Base-by-base conservation (phyloP, 345 rosid species). In the Gossypium australe region DNA sequence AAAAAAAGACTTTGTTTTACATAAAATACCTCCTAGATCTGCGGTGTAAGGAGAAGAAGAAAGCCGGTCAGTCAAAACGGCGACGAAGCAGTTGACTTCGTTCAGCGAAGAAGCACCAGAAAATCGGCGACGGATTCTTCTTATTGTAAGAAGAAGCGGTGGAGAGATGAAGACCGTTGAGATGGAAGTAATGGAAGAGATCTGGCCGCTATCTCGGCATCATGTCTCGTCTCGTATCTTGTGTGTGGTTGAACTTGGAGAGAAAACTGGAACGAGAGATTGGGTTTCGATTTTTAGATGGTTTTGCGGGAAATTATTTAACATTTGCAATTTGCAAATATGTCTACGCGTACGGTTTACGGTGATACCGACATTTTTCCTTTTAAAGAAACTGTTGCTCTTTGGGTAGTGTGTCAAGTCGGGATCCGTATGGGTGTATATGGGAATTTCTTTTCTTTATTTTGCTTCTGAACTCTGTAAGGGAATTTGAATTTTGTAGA, bases 21-120 rank as follows among this genome's bases (percentile, higher is more conserved):
- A 69, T 8, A 51, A 53, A 53, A 53, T 73, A 79, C 82, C 80
- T 44, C 58, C n/a, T 76, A 49, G 85, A 84, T 84, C 87, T 51
- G 80, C 59, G 18, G 60, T n/a, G 48, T 6, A 59, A 12, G 57
- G 43, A 11, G 68, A 16, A 2, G 58, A 49, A 24, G 3, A 16
- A 4, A 67, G 11, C 66, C 70, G 60, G 65, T 18, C 7, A 38
- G 45, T 9, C 4, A 44, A 55, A 67, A 78, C 70, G 69, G 51
- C 62, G 80, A 41, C 80, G 74, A 80, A 76, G 73, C 76, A 52
- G 55, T 53, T 14, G 62, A 20, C 48, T 52, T 58, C 11, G 11
- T 45, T 1, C 20, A 24, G 9, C 7, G 3, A 67, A 22, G 12
- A 59, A 22, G 24, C 7, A 22, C 1, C 20, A 34, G 41, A 8